These are phyloP conservation scores for Trichosporon sp. DNA, from an alignment of 1,284 basidiomycete species.

Conservation along the genomic window DNA sequence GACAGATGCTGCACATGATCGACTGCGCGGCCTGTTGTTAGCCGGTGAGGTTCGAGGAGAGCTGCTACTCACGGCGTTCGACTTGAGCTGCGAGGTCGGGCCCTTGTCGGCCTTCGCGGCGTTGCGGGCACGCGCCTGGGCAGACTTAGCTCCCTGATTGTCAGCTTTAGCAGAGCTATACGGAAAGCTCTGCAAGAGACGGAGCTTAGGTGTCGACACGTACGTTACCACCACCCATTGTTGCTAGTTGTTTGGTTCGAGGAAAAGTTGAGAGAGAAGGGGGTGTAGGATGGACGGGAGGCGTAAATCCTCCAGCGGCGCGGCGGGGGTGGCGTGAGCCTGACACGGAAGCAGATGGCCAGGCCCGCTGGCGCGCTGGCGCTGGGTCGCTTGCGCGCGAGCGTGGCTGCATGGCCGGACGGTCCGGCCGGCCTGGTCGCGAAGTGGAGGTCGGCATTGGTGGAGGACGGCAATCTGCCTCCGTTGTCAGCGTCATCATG, in stretches of 20 bases:
- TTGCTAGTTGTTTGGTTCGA: slow-evolving; percentile 9
- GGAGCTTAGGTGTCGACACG: slow-evolving; percentile 13
- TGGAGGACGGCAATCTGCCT: background rate
- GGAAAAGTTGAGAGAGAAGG: background rate
- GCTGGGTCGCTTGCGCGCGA: background rate
- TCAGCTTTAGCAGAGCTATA: slow-evolving; percentile 7
- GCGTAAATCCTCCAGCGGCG: slow-evolving; percentile 1
- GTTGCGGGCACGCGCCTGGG: slow-evolving; percentile 38
- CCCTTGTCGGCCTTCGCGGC: slow-evolving; percentile 32
- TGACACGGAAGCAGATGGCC: background rate
- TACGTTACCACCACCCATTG: slow-evolving; percentile 45
- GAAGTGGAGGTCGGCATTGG: background rate
- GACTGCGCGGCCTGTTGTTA: slow-evolving; percentile 46
- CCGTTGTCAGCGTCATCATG: slow-evolving; percentile 1
- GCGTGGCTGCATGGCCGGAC: background rate
- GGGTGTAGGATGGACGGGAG: background rate
- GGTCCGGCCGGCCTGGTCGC: background rate
- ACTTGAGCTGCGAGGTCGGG: slow-evolving; percentile 42
- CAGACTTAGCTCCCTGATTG: slow-evolving; percentile 47
- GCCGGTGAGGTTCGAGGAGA: background rate
- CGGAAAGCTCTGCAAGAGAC: background rate
- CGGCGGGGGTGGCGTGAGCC: background rate
- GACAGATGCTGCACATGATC: slow-evolving; percentile 52
- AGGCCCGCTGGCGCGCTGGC: background rate
- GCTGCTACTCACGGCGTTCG: slow-evolving; percentile 8